These are phyloP conservation scores for Dispira simplex DNA, from an alignment of 192 early-diverging fungal species.

Conservation along the genomic window DNA sequence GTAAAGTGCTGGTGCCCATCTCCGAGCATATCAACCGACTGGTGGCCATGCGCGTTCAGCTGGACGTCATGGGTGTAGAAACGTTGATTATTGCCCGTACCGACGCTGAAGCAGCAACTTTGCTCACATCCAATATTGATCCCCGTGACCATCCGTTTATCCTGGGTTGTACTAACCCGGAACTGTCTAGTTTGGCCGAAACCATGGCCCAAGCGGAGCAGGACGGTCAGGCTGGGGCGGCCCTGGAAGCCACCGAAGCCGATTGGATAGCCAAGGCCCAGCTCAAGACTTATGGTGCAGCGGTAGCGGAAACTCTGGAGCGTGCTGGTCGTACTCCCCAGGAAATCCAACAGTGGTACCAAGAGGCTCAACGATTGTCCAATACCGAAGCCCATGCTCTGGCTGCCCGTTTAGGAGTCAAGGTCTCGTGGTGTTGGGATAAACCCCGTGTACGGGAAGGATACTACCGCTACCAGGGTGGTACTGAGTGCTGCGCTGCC, in stretches of 20 bases:
- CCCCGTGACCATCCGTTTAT: constrained; percentile 92
- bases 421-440: constrained; percentile 81
- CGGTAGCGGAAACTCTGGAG: constrained; percentile 45
- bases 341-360: constrained; percentile 21
- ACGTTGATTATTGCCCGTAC: constrained; percentile 88
- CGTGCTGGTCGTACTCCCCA: constrained; percentile 33
- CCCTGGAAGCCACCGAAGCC: constrained; percentile 68
- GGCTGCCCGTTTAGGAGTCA: constrained; percentile 46
- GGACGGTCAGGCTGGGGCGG: constrained; percentile 50
- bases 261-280: constrained; percentile 67
- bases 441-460: constrained; percentile 83
- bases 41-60: constrained; percentile 88
- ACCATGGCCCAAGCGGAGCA: constrained; percentile 72
- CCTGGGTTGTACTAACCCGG: constrained; percentile 80
- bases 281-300: constrained; percentile 67
- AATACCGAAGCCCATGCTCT: constrained; percentile 70
- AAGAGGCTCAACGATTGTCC: constrained; percentile 31
- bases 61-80: constrained; percentile 96
- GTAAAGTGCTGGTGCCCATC: constrained; percentile 96
- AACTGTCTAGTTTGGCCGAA: constrained; percentile 45
- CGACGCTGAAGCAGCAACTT: constrained; percentile 92
- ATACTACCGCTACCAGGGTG: constrained; percentile 93
- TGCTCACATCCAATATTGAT: constrained; percentile 94
- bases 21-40: constrained; percentile 95
- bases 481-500: constrained; percentile 76